A percentile compares a stretch with the other conserved stretches of the same genome.
Conservation (phyloP, 2,329 filamentous ascomycete species). For the Arachnopeziza araneosa region DNA sequence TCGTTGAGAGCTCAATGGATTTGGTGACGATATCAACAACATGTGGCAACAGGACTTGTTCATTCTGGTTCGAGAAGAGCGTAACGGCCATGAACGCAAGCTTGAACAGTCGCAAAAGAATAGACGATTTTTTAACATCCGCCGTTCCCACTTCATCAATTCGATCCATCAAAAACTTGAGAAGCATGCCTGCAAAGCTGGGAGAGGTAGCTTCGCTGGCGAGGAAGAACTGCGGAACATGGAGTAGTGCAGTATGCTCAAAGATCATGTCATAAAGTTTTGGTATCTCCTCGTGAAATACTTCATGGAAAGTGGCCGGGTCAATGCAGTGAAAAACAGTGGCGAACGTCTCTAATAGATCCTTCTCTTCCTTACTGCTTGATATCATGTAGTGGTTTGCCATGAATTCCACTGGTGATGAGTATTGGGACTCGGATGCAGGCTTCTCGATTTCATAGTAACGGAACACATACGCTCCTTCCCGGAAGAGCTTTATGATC, state of each 20-base stretch:
- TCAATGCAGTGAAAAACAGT: constrained; percentile 99
- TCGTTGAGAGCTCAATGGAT: constrained; percentile 92
- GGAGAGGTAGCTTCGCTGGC: constrained; percentile 98
- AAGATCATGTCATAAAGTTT: constrained; percentile 97
- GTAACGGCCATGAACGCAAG: constrained; percentile 99
- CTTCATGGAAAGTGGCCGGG: constrained; percentile 95
- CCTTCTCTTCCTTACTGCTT: constrained; percentile 93
- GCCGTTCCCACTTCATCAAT: constrained; percentile 92
- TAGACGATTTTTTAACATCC: constrained; percentile 88
- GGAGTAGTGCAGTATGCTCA: constrained; percentile 86
- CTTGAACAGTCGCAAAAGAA: constrained; percentile 91
- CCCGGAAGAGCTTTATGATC: constrained; percentile 93
- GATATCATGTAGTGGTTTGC: constrained; percentile 93
- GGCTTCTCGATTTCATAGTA: constrained; percentile 92
- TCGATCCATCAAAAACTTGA: constrained; percentile 95
- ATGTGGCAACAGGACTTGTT: constrained; percentile 90
- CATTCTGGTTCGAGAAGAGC: constrained; percentile 88
- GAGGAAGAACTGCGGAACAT: constrained; percentile 96
- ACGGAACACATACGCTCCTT: constrained; percentile 91
- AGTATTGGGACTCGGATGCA: constrained; percentile 63
- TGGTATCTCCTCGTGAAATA: constrained; percentile 96
- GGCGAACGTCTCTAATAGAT: constrained; percentile 92
- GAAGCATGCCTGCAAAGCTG: constrained; percentile 94
- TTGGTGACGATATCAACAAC: constrained; percentile 97
- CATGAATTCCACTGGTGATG: constrained; percentile 85